Conservation (phyloP, 768 basidiomycete genomes). For the Russula griseocarnosa region DNA sequence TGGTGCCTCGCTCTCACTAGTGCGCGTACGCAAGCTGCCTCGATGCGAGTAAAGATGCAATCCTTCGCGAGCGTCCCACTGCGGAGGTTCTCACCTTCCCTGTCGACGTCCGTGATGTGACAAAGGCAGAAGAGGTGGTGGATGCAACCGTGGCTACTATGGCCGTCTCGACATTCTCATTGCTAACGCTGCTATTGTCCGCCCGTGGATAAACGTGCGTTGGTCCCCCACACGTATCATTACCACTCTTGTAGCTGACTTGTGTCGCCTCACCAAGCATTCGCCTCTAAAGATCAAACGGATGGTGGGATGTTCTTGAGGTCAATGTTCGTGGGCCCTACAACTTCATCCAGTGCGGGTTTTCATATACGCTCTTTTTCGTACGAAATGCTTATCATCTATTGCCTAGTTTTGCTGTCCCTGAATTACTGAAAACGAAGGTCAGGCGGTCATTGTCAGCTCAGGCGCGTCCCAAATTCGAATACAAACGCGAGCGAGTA, state of each 20-base stretch:
- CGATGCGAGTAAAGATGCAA: constrained; percentile 1
- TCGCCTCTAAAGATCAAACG: constrained; percentile 7
- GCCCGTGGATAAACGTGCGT: constrained; percentile 1
- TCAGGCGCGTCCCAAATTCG: neutral
- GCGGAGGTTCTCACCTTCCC: constrained; percentile 13
- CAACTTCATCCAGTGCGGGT: constrained; percentile 13
- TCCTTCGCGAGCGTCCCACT: constrained; percentile 2
- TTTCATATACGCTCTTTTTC: neutral
- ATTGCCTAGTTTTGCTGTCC: constrained; percentile 1
- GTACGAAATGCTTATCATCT: neutral
- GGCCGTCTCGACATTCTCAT: constrained; percentile 21
- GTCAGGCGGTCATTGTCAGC: neutral
- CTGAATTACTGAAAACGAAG: constrained; percentile 13
- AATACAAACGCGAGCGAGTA: constrained; percentile 10
- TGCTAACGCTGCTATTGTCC: constrained; percentile 8
- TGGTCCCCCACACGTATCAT: neutral
- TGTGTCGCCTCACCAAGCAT: neutral
- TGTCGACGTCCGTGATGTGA: constrained; percentile 15
- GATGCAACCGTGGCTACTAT: neutral
- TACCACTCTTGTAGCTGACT: neutral
- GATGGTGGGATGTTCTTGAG: constrained; percentile 22
- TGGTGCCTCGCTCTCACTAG: constrained; percentile 26
- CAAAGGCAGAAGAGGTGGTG: constrained; percentile 5
- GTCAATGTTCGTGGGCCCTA: constrained; percentile 21
- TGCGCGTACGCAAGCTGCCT: constrained; percentile 13